These are phyloP conservation scores for Bremia lactucae DNA, from an alignment of 352 stramenopile genomes.

Conservation along the genomic window DNA sequence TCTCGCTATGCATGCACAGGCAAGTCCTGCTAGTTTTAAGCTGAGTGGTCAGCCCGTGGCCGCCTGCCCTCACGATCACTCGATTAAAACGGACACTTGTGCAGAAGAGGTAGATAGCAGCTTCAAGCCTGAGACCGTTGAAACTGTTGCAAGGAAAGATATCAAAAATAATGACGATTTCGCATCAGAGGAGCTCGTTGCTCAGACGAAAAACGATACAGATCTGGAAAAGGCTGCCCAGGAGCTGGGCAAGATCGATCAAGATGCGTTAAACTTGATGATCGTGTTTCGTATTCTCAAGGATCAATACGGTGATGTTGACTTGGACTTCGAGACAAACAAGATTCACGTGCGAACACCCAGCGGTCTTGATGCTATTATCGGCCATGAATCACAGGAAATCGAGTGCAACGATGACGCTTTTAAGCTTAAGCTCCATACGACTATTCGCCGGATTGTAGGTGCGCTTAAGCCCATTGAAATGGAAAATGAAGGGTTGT, in stretches of 20 bases:
- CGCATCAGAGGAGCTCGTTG: slow-evolving; percentile 7
- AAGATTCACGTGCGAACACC: slow-evolving; percentile 80
- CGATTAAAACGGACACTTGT: slow-evolving; percentile 25
- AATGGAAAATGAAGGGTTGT: too few relatives aligned
- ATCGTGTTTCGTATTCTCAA: slow-evolving; percentile 77
- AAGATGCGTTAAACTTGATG: slow-evolving; percentile 77
- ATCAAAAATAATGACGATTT: slow-evolving; percentile 7
- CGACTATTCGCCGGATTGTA: slow-evolving; percentile 57
- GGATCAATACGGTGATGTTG: slow-evolving; percentile 78
- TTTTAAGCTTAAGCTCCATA: slow-evolving; percentile 64
- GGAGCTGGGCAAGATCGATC: slow-evolving; percentile 56
- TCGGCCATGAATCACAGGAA: slow-evolving; percentile 49
- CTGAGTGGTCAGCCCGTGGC: slow-evolving; percentile 59
- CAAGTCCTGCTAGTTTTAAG: slow-evolving; percentile 76
- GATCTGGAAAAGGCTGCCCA: slow-evolving; percentile 43
- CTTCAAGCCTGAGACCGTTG: slow-evolving; percentile 13
- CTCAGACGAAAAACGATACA: slow-evolving; percentile 14
- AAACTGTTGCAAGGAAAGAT: slow-evolving; percentile 8
- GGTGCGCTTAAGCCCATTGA: slow-evolving; percentile 52
- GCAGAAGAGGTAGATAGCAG: slow-evolving; percentile 1
- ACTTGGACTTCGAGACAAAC: slow-evolving; percentile 83
- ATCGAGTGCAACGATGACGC: slow-evolving; percentile 61
- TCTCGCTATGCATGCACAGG: slow-evolving; percentile 90
- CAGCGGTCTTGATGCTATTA: slow-evolving; percentile 47
- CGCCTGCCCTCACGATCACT: slow-evolving; percentile 73